Percentiles rank a stretch among this genome's conserved stretches.
Evolutionary conservation across 495 filamentous ascomycete species (phyloP).

Genomic region (Neurospora sublineolata): DNA sequence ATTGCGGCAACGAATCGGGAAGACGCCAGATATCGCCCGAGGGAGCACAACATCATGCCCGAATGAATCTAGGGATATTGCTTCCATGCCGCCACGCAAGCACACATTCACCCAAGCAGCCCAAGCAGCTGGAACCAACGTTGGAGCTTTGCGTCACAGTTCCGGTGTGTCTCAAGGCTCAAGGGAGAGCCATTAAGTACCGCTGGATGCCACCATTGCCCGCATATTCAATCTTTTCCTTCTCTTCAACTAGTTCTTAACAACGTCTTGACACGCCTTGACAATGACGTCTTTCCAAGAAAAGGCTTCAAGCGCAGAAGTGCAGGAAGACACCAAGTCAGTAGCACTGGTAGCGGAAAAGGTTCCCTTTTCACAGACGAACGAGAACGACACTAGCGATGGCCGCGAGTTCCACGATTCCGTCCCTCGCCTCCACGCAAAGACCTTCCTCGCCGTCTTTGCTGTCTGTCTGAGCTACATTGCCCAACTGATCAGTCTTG

Average conservation of each 20-base stretch:
- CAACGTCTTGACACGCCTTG: background rate
- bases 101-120: background rate
- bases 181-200: background rate
- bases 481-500: constrained; percentile 18
- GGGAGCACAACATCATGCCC: background rate
- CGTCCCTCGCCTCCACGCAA: constrained; percentile 18
- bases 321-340: background rate
- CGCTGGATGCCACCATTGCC: background rate
- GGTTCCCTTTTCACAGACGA: background rate
- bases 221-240: background rate
- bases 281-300: background rate
- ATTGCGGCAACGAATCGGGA: background rate
- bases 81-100: background rate
- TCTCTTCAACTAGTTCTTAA: background rate
- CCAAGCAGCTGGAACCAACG: background rate
- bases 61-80: background rate
- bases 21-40: background rate
- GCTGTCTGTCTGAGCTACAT: constrained; percentile 25
- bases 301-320: background rate
- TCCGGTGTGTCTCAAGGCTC: background rate
- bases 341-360: background rate
- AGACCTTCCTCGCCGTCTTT: constrained; percentile 19
- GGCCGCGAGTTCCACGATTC: constrained; percentile 1
- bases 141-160: background rate
- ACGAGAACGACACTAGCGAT: background rate